phyloP scores from a whole-genome alignment of 2,329 filamentous ascomycete species.

The Colletotrichum sp. region DNA sequence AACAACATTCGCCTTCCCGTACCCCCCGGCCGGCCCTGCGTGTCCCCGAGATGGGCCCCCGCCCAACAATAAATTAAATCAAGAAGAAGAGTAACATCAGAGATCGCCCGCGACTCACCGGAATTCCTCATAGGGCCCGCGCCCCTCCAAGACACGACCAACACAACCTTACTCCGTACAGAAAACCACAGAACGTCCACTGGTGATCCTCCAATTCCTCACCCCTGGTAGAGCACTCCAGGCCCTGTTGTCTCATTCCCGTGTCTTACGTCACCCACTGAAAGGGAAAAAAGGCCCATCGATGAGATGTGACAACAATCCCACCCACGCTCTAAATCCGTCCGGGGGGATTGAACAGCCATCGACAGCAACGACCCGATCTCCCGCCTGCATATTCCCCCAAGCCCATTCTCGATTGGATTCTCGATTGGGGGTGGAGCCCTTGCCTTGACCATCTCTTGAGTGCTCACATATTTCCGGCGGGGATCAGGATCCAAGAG shows the following conservation, averaged over 20 bases:
- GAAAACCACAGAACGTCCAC: neutral
- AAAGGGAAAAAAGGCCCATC: neutral
- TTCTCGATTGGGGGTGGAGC: neutral
- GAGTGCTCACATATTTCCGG: neutral
- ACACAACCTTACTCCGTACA: neutral
- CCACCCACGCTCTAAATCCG: neutral
- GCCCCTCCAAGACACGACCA: neutral
- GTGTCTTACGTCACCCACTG: neutral
- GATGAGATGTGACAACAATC: neutral
- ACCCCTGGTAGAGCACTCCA: neutral
- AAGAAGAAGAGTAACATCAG: neutral
- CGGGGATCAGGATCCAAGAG: neutral
- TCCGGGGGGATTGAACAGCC: neutral
- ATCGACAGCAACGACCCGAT: constrained; percentile 1
- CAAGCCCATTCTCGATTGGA: neutral
- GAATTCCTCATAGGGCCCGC: neutral
- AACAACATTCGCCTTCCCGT: neutral
- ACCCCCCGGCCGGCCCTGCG: neutral
- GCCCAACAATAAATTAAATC: neutral
- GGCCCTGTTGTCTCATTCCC: neutral
- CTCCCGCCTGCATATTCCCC: neutral
- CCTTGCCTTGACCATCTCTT: neutral
- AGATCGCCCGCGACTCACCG: neutral
- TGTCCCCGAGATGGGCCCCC: neutral
- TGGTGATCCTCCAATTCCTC: neutral